Percentiles rank a stretch among this genome's conserved stretches.
Conservation (phyloP, 108 stramenopile species). For the Schizochytrium sp. region DNA sequence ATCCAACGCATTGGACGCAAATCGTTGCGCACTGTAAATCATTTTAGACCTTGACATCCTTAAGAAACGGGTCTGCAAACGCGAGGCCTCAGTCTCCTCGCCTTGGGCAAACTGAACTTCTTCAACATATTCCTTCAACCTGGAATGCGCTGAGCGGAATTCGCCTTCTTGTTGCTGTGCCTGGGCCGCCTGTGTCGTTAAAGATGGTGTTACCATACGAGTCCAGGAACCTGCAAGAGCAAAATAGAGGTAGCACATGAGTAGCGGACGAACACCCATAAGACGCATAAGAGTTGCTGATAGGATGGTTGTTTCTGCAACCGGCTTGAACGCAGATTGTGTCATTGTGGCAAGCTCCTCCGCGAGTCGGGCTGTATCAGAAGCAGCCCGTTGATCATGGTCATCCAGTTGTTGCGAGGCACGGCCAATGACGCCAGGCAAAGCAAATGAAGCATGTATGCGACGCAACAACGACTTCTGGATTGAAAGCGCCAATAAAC, state of each 20-base stretch:
- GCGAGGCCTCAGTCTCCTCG: neutral
- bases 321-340: conserved; percentile 6
- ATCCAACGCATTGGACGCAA: conserved; percentile 14
- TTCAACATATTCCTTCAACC: conserved; percentile 25
- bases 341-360: conserved; percentile 8
- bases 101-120: conserved; percentile 15
- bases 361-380: conserved; percentile 32
- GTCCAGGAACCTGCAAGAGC: conserved; percentile 31
- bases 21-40: neutral
- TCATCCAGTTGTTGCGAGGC: neutral
- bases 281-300: conserved; percentile 11
- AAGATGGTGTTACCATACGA: conserved; percentile 39
- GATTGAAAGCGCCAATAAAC: conserved; percentile 10
- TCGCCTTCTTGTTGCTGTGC: conserved; percentile 6
- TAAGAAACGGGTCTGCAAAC: neutral
- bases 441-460: neutral
- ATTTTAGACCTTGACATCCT: neutral
- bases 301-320: conserved; percentile 10
- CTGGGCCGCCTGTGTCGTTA: neutral
- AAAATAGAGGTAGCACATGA: conserved; percentile 46
- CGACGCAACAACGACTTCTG: neutral
- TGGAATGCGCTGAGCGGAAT: neutral
- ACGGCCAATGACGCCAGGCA: neutral
- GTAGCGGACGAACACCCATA: neutral
- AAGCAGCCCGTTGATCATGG: neutral